Base-by-base conservation (phyloP, 2,329 filamentous ascomycete species). In the Huntiella decipiens region DNA sequence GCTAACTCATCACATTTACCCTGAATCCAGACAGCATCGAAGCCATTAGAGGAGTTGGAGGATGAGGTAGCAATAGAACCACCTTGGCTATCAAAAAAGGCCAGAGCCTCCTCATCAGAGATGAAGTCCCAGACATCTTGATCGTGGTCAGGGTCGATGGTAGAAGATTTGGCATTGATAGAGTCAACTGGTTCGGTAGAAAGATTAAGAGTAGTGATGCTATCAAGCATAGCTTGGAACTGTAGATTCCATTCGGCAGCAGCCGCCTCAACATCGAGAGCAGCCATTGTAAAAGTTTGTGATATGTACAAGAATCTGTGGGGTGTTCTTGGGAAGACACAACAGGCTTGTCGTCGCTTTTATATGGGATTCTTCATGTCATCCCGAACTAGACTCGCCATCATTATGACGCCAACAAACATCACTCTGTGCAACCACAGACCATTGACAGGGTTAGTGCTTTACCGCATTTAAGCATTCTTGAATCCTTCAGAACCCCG, bases 41-140 rank as follows among this genome's bases (percentile, higher is more conserved):
- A 78, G 4, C 31, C 19, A n/a, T 12, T 2, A 55, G 56, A 4
- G 17, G 31, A 35, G 10, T 4, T n/a, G 15, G 31, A 35, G 10
- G 15, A 33, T 15, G 28, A 8, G 3, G 28, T 19, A 55, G 52
- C 15, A 53, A 50, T 39, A 54, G 53, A 32, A 16, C 53, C 45
- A 15, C 59, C 48, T 8, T 43, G 54, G 8, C 54, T 63, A 42
- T 49, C 56, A 38, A 49, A 54, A 16, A 62, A 63, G 37, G 69
- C 63, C 13, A 54, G 48, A 36, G 56, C 52, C 12, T 46, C 45
- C 4, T 43, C 43, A 32, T 45, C 46, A 49, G 79, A 85, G 56
- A 93, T 84, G 49, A 92, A 77, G 58, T 95, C 87, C 88, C 88
- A 95, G 7, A 95, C 78, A 61, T 95, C 86, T 49, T 88, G 82